Percentiles rank a stretch among this genome's conserved stretches.
These are phyloP conservation scores for Beauveria caledonica DNA, from an alignment of 2,329 filamentous ascomycete species.

Conservation along the genomic window DNA sequence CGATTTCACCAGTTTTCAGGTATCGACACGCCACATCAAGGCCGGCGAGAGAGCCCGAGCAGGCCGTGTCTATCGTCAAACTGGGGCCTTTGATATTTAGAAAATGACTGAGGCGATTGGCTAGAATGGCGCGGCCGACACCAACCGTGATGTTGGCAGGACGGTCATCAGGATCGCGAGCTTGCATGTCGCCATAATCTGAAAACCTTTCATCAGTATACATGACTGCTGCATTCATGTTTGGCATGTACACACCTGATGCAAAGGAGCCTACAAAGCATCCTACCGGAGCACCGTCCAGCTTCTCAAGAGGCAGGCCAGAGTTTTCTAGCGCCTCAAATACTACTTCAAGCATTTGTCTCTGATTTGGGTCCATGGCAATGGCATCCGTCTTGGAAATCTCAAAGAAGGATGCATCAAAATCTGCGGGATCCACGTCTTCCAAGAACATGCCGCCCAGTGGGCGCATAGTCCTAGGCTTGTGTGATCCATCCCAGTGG, in stretches of 20 bases:
- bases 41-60: constrained; percentile 37
- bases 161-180: constrained; percentile 33
- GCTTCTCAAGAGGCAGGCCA: neutral
- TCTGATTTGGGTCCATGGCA: constrained; percentile 1
- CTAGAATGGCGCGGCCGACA: constrained; percentile 38
- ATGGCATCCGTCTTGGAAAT: constrained; percentile 1
- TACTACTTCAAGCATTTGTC: constrained; percentile 6
- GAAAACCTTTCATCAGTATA: neutral
- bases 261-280: constrained; percentile 23
- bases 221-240: neutral
- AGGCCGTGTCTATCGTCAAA: constrained; percentile 45
- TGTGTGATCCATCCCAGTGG: constrained; percentile 3
- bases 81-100: constrained; percentile 40
- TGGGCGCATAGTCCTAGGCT: neutral
- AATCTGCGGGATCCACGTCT: neutral
- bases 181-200: constrained; percentile 19
- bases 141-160: constrained; percentile 40
- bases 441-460: constrained; percentile 7
- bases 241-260: constrained; percentile 1
- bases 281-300: neutral
- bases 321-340: constrained; percentile 1
- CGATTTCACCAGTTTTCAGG: constrained; percentile 11
- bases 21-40: constrained; percentile 32
- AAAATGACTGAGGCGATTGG: constrained; percentile 39
- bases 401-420: neutral